phyloP scores from a whole-genome alignment of 257 asterid species.

The Salvia miltiorrhiza region DNA sequence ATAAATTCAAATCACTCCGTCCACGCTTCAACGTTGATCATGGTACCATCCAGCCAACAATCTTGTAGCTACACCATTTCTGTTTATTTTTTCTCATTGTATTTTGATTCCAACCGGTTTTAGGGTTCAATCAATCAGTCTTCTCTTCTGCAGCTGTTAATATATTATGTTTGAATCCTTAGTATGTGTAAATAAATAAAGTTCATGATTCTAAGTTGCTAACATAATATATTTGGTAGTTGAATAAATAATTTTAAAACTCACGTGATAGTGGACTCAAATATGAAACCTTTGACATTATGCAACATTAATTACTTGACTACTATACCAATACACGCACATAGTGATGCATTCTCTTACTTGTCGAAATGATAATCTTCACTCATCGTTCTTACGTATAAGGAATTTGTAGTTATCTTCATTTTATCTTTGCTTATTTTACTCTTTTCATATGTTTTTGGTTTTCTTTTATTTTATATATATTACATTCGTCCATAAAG shows the following conservation, averaged over 20 bases:
- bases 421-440: too few relatives aligned
- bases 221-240: not conserved
- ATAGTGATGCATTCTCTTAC: not conserved
- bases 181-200: not conserved
- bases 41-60: slow-evolving; percentile 38
- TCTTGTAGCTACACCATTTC: slow-evolving; percentile 22
- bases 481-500: too few relatives aligned
- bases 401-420: slow-evolving; percentile 1
- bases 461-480: too few relatives aligned
- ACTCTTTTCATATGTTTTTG: too few relatives aligned
- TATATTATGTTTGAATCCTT: not conserved
- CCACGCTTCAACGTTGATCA: slow-evolving; percentile 18
- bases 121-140: not conserved
- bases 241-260: too few relatives aligned
- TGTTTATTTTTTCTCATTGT: not conserved
- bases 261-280: too few relatives aligned
- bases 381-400: not conserved
- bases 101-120: not conserved
- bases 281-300: too few relatives aligned
- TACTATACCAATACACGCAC: too few relatives aligned
- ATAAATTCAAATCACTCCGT: slow-evolving; percentile 33
- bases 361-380: slow-evolving; percentile 19
- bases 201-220: not conserved
- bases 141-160: slow-evolving; percentile 24
- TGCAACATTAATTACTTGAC: too few relatives aligned